Percentiles rank a stretch among this genome's conserved stretches.
phyloP scores from a whole-genome alignment of 2,329 filamentous ascomycete genomes.

The Cercospora sp. region DNA sequence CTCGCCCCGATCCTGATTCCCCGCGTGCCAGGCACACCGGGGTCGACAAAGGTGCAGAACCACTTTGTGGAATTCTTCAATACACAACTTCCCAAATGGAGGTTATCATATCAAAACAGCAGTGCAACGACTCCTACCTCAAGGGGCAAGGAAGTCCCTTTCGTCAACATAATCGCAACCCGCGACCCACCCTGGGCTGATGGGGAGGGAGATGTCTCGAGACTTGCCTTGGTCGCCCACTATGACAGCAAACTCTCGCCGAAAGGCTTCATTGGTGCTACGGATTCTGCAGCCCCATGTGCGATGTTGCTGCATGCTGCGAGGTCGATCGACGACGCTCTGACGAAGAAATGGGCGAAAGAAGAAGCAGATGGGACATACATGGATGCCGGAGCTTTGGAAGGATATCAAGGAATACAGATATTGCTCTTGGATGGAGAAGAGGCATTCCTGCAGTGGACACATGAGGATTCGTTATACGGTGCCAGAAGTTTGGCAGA shows the following conservation, averaged over 20 bases:
- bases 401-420: slow-evolving; percentile 80
- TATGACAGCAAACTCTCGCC: slow-evolving; percentile 85
- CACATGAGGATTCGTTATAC: slow-evolving; percentile 78
- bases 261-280: slow-evolving; percentile 87
- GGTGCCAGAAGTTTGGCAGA: slow-evolving; percentile 76
- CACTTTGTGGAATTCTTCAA: slow-evolving; percentile 86
- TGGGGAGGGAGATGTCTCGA: slow-evolving; percentile 67
- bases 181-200: slow-evolving; percentile 83
- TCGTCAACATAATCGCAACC: slow-evolving; percentile 81
- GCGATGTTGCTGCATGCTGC: slow-evolving; percentile 90
- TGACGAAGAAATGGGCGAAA: slow-evolving; percentile 78
- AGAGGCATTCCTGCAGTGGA: slow-evolving; percentile 85
- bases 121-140: slow-evolving; percentile 78
- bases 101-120: slow-evolving; percentile 83
- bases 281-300: slow-evolving; percentile 89
- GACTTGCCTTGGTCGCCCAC: slow-evolving; percentile 86
- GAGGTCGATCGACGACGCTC: slow-evolving; percentile 72
- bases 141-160: slow-evolving; percentile 70
- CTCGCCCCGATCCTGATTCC: slow-evolving; percentile 84
- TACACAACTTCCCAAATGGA: slow-evolving; percentile 74
- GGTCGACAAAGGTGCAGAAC: slow-evolving; percentile 68
- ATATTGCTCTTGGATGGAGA: slow-evolving; percentile 90
- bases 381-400: slow-evolving; percentile 51
- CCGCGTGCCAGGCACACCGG: slow-evolving; percentile 82
- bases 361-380: slow-evolving; percentile 58